phyloP scores from a whole-genome alignment of 345 rosid species.

The Gossypium rotundifolium region DNA sequence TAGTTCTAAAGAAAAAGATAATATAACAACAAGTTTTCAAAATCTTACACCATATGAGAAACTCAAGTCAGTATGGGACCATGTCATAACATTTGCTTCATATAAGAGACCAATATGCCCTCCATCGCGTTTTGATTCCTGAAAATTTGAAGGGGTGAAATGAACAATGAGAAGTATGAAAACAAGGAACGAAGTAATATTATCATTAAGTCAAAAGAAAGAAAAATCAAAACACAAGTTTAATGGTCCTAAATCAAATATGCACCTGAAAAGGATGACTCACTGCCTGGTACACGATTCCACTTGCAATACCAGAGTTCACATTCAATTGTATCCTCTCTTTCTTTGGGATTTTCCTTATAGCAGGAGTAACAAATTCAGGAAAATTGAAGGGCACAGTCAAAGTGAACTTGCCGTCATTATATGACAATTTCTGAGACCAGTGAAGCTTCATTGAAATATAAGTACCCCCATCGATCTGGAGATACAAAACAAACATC shows the following conservation, averaged over 20 bases:
- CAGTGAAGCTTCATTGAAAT: constrained; percentile 63
- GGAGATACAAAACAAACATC: constrained; percentile 8
- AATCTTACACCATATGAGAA: constrained; percentile 62
- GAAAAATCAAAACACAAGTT: not conserved
- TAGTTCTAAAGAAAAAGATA: not conserved
- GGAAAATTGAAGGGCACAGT: constrained; percentile 77
- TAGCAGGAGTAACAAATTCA: constrained; percentile 74
- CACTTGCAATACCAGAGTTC: constrained; percentile 53
- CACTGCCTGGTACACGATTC: constrained; percentile 51
- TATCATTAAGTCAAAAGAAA: not conserved
- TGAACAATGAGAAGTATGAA: not conserved
- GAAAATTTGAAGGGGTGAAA: constrained; percentile 10
- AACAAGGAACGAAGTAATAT: not conserved
- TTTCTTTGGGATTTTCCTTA: constrained; percentile 62
- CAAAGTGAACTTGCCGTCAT: constrained; percentile 52
- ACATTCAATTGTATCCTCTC: constrained; percentile 74
- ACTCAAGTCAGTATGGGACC: constrained; percentile 68
- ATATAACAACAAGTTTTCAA: not conserved
- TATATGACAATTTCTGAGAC: constrained; percentile 64
- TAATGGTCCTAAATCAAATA: not conserved
- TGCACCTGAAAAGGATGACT: constrained; percentile 88
- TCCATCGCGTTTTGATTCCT: constrained; percentile 56
- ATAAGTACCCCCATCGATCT: constrained; percentile 87
- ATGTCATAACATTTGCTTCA: constrained; percentile 79
- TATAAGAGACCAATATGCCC: constrained; percentile 58